phyloP scores from a whole-genome alignment of 768 basidiomycete genomes.

The Psilocybe sp. region DNA sequence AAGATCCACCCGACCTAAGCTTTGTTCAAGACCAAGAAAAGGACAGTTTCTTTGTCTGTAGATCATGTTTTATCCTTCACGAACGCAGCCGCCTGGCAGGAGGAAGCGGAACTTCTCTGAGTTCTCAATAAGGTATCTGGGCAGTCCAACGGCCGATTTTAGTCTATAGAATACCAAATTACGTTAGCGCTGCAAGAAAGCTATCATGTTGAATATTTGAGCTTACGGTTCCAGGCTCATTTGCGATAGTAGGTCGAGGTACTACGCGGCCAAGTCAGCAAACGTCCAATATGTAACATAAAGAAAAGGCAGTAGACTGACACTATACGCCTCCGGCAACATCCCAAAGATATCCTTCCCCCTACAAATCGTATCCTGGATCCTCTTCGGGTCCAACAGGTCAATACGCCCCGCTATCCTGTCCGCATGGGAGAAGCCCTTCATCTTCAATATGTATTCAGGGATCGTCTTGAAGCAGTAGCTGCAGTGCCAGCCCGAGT shows the following conservation, averaged over 20 bases:
- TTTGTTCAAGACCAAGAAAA: too few species aligned
- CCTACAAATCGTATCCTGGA: slow-evolving; percentile 56
- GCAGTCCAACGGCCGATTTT: slow-evolving; percentile 49
- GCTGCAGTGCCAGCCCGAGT: slow-evolving; percentile 70
- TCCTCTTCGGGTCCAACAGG: slow-evolving; percentile 46
- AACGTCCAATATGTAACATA: not conserved
- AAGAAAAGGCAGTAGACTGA: slow-evolving; percentile 23
- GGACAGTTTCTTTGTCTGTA: not conserved
- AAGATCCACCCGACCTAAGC: too few species aligned
- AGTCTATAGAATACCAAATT: slow-evolving; percentile 20
- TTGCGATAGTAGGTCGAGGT: slow-evolving; percentile 48
- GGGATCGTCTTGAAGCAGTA: slow-evolving; percentile 61
- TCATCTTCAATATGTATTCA: slow-evolving; percentile 61
- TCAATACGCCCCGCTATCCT: slow-evolving; percentile 48
- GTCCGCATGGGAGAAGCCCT: slow-evolving; percentile 60
- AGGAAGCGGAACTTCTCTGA: slow-evolving; percentile 49
- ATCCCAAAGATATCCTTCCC: slow-evolving; percentile 65
- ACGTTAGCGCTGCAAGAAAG: not conserved
- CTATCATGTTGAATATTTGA: not conserved
- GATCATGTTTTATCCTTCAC: slow-evolving; percentile 21
- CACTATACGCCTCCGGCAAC: slow-evolving; percentile 61
- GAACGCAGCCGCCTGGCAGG: slow-evolving; percentile 52
- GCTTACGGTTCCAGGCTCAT: slow-evolving; percentile 52
- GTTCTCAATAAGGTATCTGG: slow-evolving; percentile 49
- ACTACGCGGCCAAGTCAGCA: slow-evolving; percentile 29